Conservation (phyloP, 1,139 yeast species). For the Saccharomycopsis crataegensis region DNA sequence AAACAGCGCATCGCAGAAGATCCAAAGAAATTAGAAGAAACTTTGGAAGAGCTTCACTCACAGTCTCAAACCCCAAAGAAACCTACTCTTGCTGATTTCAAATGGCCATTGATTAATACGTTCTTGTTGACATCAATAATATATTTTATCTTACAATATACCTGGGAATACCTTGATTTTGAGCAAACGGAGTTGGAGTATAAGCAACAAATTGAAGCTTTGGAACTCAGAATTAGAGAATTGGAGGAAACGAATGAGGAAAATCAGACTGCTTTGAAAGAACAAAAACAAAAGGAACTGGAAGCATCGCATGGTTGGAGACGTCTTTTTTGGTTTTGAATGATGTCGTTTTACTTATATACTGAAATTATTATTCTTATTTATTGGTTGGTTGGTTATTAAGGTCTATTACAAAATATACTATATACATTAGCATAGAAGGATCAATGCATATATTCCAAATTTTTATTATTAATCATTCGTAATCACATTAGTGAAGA, state of each 20-base stretch:
- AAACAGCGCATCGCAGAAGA: conserved; percentile 10
- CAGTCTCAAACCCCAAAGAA: conserved; percentile 1
- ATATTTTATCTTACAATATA: conserved; percentile 13
- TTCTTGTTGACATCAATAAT: conserved; percentile 13
- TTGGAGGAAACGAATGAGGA: not conserved
- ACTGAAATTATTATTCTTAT: too few species aligned
- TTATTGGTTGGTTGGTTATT: too few species aligned
- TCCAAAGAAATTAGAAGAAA: conserved; percentile 9
- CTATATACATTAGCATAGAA: too few species aligned
- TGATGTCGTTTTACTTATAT: not conserved
- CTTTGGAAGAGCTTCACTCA: conserved; percentile 4
- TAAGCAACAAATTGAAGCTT: not conserved
- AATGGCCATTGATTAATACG: conserved; percentile 11
- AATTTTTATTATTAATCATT: too few species aligned
- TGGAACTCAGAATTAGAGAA: not conserved
- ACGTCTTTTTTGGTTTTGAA: not conserved
- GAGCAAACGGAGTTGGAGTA: conserved; percentile 9
- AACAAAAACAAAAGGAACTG: not conserved
- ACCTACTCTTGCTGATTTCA: conserved; percentile 16
- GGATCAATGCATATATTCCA: too few species aligned
- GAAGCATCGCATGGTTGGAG: not conserved
- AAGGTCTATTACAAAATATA: too few species aligned
- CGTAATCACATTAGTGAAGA: too few species aligned
- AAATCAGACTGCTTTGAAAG: not conserved
- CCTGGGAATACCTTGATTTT: conserved; percentile 16